These are phyloP conservation scores for Allium sativum DNA, from an alignment of 106 monocot species.

Conservation along the genomic window DNA sequence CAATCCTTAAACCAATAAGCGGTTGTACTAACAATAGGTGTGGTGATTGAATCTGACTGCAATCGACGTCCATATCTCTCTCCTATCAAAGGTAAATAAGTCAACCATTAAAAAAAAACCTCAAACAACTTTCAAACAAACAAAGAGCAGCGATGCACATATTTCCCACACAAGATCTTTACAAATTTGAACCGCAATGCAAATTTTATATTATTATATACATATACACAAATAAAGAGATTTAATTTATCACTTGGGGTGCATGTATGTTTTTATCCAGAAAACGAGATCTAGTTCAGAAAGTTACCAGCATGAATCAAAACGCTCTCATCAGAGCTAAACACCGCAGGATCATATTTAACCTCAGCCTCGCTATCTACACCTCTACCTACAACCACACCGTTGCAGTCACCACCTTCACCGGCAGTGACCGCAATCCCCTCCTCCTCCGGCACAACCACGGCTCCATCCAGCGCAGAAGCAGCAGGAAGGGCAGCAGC, in stretches of 20 bases:
- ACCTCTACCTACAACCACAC: conserved; percentile 11
- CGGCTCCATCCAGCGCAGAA: conserved; percentile 12
- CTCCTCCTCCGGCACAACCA: conserved; percentile 8
- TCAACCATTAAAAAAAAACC: neutral
- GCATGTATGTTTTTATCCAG: too few species aligned
- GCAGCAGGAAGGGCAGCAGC: neutral
- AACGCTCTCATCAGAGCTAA: conserved; percentile 70
- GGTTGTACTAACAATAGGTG: conserved; percentile 80
- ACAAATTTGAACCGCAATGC: too few species aligned
- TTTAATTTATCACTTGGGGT: too few species aligned
- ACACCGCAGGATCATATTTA: conserved; percentile 14
- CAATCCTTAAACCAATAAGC: conserved; percentile 93
- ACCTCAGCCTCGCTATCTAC: conserved; percentile 4
- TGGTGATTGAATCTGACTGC: conserved; percentile 77
- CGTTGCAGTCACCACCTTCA: conserved; percentile 9
- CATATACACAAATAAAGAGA: too few species aligned
- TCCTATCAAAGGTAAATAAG: conserved; percentile 22
- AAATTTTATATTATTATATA: too few species aligned
- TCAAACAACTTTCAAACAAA: neutral
- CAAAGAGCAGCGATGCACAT: too few species aligned
- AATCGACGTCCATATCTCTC: conserved; percentile 77
- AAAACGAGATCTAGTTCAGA: neutral
- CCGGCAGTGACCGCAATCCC: conserved; percentile 3
- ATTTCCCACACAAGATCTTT: too few species aligned
- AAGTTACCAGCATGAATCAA: conserved; percentile 76